Evolutionary conservation across 495 filamentous ascomycete species (phyloP), one percentile per base, ranked within the genome.

Genomic region (Podospora tetraspora): DNA sequence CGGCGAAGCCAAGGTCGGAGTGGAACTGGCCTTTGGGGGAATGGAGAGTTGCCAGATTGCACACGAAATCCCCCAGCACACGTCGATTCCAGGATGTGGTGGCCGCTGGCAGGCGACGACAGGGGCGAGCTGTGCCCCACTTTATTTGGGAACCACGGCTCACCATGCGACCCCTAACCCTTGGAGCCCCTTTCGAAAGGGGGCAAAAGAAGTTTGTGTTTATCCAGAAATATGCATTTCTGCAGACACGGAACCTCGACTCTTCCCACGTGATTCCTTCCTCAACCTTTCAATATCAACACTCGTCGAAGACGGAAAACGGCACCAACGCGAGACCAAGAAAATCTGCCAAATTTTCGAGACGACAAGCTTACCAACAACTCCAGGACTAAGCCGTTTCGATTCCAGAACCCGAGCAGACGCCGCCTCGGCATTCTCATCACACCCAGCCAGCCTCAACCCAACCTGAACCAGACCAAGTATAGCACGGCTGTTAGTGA

Each of bases 21-120:
- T 69, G 57, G 67, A 71, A 69, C 63, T 57, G 58, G 63, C 64
- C 68, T 59, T 69, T 63, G n/a, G n/a, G 69, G 68, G 62, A 67
- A 70, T 76, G 76, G 69, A 69, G 62, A 67, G 72, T 76, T 77
- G 75, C 75, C 75, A 77, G 75, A 77, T 77, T 77, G 75, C 75
- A 72, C 61, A 69, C 30, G 59, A 61, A 60, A 21, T 61, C 61
- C 57, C 52, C 58, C 57, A 59, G 52, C 37, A 43, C 57, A 24
- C 62, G 66, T 58, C 61, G 67, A 57, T 65, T 69, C 69, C 16
- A 73, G 63, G 59, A 66, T 43, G 59, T 69, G 43, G 16, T 52
- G 6, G 4, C 43, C 43, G 43, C 43, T 52, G 43, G 43, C 43
- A n/a, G 43, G 63, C 12, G 52, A 21, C 32, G 16, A 3, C 22